Percentiles rank a stretch among this genome's conserved stretches.
Conservation (phyloP, 2,329 filamentous ascomycete genomes). For the Aspergillus pseudoviridinutans region DNA sequence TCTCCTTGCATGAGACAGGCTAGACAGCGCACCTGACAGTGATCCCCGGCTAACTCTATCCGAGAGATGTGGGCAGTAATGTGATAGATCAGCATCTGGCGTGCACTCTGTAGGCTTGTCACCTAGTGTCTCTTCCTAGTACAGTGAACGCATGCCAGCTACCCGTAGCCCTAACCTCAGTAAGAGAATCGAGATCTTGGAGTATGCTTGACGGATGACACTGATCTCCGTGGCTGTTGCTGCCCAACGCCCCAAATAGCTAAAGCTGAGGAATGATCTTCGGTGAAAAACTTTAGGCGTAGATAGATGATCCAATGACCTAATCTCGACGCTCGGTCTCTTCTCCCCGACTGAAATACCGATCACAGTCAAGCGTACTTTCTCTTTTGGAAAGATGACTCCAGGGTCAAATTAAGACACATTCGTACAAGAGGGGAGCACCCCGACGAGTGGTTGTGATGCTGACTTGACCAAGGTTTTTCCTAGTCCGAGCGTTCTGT, state of each 20-base stretch:
- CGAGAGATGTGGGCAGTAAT: background rate
- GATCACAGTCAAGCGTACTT: background rate
- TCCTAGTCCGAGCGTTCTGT: background rate
- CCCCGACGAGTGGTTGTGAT: background rate
- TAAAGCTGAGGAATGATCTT: background rate
- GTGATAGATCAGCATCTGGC: background rate
- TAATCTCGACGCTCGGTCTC: background rate
- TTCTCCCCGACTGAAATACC: background rate
- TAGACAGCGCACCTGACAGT: background rate
- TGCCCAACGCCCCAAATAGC: background rate
- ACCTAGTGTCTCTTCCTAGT: background rate
- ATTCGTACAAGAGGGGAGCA: background rate
- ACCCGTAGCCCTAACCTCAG: background rate
- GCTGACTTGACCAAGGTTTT: background rate
- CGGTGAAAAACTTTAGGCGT: background rate
- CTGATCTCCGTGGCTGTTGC: background rate
- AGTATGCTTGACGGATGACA: background rate
- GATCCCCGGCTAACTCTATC: background rate
- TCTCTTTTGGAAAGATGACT: background rate
- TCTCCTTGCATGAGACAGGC: background rate
- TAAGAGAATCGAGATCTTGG: background rate
- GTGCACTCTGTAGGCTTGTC: background rate
- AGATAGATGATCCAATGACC: background rate
- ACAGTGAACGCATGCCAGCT: background rate
- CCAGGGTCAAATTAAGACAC: background rate